phyloP scores from a whole-genome alignment of 139 green algal genomes.

The Zygnema circumcarinatum region DNA sequence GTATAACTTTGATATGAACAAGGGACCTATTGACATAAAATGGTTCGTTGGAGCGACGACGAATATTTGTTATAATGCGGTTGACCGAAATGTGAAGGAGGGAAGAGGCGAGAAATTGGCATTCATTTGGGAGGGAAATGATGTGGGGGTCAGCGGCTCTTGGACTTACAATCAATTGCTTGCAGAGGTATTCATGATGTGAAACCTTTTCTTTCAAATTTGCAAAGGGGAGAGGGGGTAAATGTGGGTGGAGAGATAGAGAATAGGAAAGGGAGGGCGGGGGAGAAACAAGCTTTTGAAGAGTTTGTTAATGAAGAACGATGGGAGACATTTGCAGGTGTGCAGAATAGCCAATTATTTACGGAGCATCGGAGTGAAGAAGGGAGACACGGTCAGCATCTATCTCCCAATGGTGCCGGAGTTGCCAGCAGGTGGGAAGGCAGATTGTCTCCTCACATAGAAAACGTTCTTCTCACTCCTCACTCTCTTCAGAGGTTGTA shows the following conservation, averaged over 20 bases:
- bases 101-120: constrained; percentile 64
- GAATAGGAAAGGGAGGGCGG: too few species aligned
- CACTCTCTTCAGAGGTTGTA: background rate
- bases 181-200: constrained; percentile 27
- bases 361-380: constrained; percentile 77
- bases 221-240: too few species aligned
- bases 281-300: too few species aligned
- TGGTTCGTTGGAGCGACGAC: constrained; percentile 86
- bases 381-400: constrained; percentile 87
- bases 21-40: constrained; percentile 74
- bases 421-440: constrained; percentile 72
- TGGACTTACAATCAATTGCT: constrained; percentile 80
- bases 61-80: constrained; percentile 88
- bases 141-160: constrained; percentile 65
- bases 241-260: too few species aligned
- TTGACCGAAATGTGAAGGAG: constrained; percentile 78
- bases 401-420: constrained; percentile 97
- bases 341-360: constrained; percentile 86
- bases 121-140: constrained; percentile 77
- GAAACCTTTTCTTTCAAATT: background rate
- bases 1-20: constrained; percentile 84
- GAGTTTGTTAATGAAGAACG: too few species aligned
- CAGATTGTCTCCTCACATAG: background rate
- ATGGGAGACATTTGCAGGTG: constrained; percentile 65
- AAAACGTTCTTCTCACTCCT: constrained; percentile 28